phyloP scores from a whole-genome alignment of 1,139 yeast species.

The Yamadazyma membranifaciens region DNA sequence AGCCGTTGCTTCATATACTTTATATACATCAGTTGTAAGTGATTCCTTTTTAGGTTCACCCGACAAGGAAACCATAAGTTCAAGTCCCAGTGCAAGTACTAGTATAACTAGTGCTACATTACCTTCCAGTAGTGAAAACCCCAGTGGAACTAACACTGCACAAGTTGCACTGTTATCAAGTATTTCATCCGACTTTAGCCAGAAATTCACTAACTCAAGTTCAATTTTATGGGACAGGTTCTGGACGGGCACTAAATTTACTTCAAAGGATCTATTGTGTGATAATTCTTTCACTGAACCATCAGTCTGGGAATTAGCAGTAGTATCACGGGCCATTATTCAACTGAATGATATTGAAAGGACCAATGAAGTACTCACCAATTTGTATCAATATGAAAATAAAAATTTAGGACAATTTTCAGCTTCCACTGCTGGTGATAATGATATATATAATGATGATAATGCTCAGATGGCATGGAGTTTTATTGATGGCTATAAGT shows the following conservation, averaged over 20 bases:
- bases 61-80: too few species aligned
- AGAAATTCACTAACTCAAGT: slow-evolving; percentile 1
- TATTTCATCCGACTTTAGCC: not conserved
- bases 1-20: too few species aligned
- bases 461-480: slow-evolving; percentile 35
- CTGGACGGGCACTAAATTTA: slow-evolving; percentile 16
- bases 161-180: not conserved
- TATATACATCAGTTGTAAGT: too few species aligned
- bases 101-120: not conserved
- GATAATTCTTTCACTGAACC: slow-evolving; percentile 13
- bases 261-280: slow-evolving; percentile 16
- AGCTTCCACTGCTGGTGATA: slow-evolving; percentile 24
- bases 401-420: slow-evolving; percentile 22
- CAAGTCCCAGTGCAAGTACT: too few species aligned
- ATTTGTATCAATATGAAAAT: slow-evolving; percentile 16
- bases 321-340: slow-evolving; percentile 19
- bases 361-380: slow-evolving; percentile 10
- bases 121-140: not conserved
- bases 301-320: slow-evolving; percentile 26
- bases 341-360: slow-evolving; percentile 11
- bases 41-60: too few species aligned
- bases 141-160: not conserved
- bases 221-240: slow-evolving; percentile 12
- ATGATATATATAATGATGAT: slow-evolving; percentile 34
- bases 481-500: slow-evolving; percentile 24